phyloP scores from a whole-genome alignment of 2,329 filamentous ascomycete genomes.

The Pyricularia sp. region DNA sequence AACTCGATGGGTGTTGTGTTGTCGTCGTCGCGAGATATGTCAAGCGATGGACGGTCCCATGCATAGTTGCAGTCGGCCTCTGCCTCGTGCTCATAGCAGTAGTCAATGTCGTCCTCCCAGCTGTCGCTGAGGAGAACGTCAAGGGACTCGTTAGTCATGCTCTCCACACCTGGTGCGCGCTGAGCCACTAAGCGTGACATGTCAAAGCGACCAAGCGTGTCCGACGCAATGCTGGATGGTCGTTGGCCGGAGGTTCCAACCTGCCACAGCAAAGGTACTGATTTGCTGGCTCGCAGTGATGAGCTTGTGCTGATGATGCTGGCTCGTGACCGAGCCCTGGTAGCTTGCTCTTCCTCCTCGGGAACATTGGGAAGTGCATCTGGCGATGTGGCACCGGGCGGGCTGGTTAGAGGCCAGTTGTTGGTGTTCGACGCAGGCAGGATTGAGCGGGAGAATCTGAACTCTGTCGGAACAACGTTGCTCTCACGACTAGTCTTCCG shows the following conservation, averaged over 20 bases:
- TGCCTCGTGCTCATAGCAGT: conserved; percentile 59
- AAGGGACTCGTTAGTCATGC: conserved; percentile 15
- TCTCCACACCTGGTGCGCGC: conserved; percentile 18
- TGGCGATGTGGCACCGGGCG: conserved; percentile 27
- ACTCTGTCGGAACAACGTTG: conserved; percentile 11
- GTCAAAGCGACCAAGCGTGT: conserved; percentile 39
- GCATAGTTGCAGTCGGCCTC: conserved; percentile 59
- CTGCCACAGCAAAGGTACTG: conserved; percentile 44
- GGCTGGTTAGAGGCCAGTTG: conserved; percentile 34
- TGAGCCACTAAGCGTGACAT: conserved; percentile 22
- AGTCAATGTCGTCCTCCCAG: conserved; percentile 64
- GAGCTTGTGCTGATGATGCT: conserved; percentile 38
- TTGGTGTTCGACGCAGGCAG: conserved; percentile 26
- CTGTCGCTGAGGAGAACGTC: conserved; percentile 31
- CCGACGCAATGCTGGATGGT: conserved; percentile 36
- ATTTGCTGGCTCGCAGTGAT: conserved; percentile 45
- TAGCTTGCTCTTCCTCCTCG: conserved; percentile 44
- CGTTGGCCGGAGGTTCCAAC: conserved; percentile 15
- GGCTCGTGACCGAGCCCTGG: conserved; percentile 27
- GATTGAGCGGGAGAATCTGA: conserved; percentile 28
- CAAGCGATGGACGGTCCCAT: conserved; percentile 50
- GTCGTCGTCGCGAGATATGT: conserved; percentile 26
- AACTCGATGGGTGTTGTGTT: conserved; percentile 16
- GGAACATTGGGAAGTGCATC: conserved; percentile 48
- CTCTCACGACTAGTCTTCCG: background rate